Evolutionary conservation across 2,329 filamentous ascomycete genomes (phyloP), one percentile per base, ranked within the genome.

Genomic region (Claviceps cyperi): DNA sequence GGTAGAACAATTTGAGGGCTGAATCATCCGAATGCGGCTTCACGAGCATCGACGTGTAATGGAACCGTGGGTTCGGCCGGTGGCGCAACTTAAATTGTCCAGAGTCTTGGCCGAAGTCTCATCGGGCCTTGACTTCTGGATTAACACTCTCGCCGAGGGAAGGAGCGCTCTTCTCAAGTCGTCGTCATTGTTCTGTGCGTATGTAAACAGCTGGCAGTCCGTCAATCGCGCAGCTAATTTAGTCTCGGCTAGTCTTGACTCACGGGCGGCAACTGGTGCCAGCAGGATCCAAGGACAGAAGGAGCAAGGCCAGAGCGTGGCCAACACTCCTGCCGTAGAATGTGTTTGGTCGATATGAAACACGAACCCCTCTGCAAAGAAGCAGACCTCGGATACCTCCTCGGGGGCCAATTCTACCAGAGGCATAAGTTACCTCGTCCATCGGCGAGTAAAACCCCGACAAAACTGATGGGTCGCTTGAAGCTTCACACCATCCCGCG

Each of bases 11-110:
- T 32, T 32, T 9, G 15, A 15, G 37, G 37, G n/a, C n/a, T 8
- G 15, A 39, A 17, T 8, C 37, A 39, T 39, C 37, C n/a, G 37
- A n/a, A 39, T 39, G 37, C 14, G 8, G 21, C n/a, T 5, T 8
- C 39, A 28, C 24, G 19, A 43, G 28, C 39, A 43, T 48, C 47
- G 39, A 48, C 28, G 47, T 37, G 47, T 48, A 48, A 48, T 48
- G 4, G 47, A 43, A 48, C 28, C 28, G 15, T 36, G 28, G 17
- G 15, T 32, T n/a, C 13, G 17, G 47, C 47, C 28, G 14, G n/a
- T 41, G 28, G 39, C 47, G 38, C 38, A 48, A 41, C 46, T 43
- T 24, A 41, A 15, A 32, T 35, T 3, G 28, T 32, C 8, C 9
- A 32, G 28, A 32, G 28, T 32, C 28, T 32, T 32, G 28, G 37